Percentiles rank a stretch among this genome's conserved stretches.
phyloP scores from a whole-genome alignment of 768 basidiomycete genomes.

The Tricholoma bakamatsutake region DNA sequence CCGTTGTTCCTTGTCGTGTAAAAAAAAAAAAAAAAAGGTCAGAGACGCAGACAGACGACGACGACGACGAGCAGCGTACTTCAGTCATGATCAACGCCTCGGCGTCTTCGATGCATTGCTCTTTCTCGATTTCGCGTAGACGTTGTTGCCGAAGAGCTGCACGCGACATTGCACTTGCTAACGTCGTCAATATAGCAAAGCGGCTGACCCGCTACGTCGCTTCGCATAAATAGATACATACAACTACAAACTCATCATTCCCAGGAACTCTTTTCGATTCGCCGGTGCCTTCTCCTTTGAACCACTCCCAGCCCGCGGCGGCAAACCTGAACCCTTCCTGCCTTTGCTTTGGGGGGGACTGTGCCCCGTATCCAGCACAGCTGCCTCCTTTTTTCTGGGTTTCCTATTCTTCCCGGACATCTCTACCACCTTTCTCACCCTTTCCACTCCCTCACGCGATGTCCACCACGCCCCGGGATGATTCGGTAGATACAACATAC shows the following conservation, averaged over 20 bases:
- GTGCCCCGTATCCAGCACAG: no score
- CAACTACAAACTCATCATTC: no score
- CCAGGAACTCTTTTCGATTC: no score
- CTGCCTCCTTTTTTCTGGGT: neutral
- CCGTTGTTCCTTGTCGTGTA: slow-evolving; percentile 31
- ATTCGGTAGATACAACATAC: slow-evolving; percentile 27
- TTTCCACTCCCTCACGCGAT: slow-evolving; percentile 10
- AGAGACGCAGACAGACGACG: neutral
- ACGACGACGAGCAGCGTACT: slow-evolving; percentile 24
- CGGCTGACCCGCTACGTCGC: no score
- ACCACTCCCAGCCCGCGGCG: no score
- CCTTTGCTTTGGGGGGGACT: neutral
- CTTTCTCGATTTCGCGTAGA: slow-evolving; percentile 44
- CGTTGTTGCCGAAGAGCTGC: slow-evolving; percentile 41
- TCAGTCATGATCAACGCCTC: slow-evolving; percentile 56
- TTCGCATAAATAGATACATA: no score
- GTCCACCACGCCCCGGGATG: slow-evolving; percentile 31
- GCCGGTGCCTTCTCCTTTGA: no score
- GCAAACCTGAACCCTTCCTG: neutral
- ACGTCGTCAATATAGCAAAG: no score
- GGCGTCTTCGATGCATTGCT: slow-evolving; percentile 47
- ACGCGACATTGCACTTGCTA: slow-evolving; percentile 24
- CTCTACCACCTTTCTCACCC: slow-evolving; percentile 15
- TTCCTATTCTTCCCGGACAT: slow-evolving; percentile 17
- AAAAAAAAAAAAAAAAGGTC: neutral